Evolutionary conservation across 208 protist species (phyloP), one percentile per base, ranked within the genome.

Genomic region (Leptomonas seymouri): DNA sequence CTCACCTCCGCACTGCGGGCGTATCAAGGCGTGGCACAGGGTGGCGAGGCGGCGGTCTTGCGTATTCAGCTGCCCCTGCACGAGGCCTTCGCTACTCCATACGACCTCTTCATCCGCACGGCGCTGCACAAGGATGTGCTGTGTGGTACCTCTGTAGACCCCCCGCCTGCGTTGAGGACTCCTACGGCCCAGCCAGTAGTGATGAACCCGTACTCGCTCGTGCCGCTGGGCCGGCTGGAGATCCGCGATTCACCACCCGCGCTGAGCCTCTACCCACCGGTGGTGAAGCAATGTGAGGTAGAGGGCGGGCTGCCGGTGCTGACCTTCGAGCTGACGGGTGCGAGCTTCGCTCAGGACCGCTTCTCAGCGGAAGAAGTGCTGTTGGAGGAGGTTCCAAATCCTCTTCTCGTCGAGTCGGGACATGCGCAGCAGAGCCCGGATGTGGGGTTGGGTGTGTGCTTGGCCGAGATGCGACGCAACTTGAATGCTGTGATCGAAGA

Each of bases 251-350:
- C 69, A 44, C 64, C 87, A 21, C 85, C 91, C 9, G 21, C 34
- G 25, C 51, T 93, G 25, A 45, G 70, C n/a, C 68, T 72, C 16
- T 48, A 62, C 39, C 91, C 91, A 3, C 59, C 77, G 11, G 55
- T 69, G 25, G 68, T 96, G 48, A 96, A 91, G 77, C 88, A 96
- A 75, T 96, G 91, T 60, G 91, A 94, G 76, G 76, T 96, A 42
- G 91, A 96, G 76, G 85, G 86, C n/a, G 80, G 73, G 49, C 44
- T 91, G 42, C 91, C 91, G 57, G 55, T 83, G 34, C 68, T 96
- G 48, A 55, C 76, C 27, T 60, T 95, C 15, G 84, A 84, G 68
- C 64, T 95, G 39, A 78, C 59, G 15, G 90, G 90, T 21, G 82
- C 81, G 11, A 73, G 50, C 51, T 90, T 90, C 44, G 66, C 66